Base-by-base conservation (phyloP, 768 basidiomycete genomes). In the Termitomyces titanicus region DNA sequence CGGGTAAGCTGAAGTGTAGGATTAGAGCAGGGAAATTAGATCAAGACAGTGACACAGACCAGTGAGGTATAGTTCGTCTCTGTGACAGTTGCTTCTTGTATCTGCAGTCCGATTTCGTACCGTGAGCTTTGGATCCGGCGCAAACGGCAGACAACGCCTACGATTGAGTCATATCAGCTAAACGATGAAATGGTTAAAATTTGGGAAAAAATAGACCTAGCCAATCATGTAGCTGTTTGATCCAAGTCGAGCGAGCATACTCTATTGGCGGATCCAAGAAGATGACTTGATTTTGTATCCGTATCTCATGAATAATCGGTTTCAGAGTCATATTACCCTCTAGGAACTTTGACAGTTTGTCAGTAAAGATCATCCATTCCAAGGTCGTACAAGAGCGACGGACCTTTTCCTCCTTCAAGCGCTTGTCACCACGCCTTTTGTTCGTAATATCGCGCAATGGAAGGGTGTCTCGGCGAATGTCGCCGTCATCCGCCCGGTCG, bases 201-300 rank as follows among this genome's bases (percentile, higher is more conserved):
- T 10, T 9, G 5, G 15, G 11, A 13, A 48, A n/a, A n/a, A n/a
- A 58, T 72, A 38, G 57, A 88, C 91, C 92, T 13, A 98, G 76
- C 87, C 92, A 92, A 55, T 89, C 87, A 63, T 98, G 95, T 57
- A 97, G 72, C 66, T 95, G 90, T 43, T 79, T 81, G 57, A 95
- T 81, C 95, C 95, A 98, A 9, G 82, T 88, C 47, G 89, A 84
- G 39, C 95, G 84, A 0, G 96, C 94, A 63, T 91, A 84, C 69
- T 98, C 96, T 74, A 98, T 92, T 56, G 97, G 97, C 25, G 97
- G 97, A 68, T 98, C 96, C 49, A 98, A 79, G 76, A 97, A 98
- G 70, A 99, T 98, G 60, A 98, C 93, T 68, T 99, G 97, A 67
- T 99, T 97, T 66, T 95, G 91, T 80, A 98, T 98, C 72, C 95